Evolutionary conservation across 176 grass and related monocot species (phyloP), one percentile per base, ranked within the genome.

Genomic region (Carex littledalei): DNA sequence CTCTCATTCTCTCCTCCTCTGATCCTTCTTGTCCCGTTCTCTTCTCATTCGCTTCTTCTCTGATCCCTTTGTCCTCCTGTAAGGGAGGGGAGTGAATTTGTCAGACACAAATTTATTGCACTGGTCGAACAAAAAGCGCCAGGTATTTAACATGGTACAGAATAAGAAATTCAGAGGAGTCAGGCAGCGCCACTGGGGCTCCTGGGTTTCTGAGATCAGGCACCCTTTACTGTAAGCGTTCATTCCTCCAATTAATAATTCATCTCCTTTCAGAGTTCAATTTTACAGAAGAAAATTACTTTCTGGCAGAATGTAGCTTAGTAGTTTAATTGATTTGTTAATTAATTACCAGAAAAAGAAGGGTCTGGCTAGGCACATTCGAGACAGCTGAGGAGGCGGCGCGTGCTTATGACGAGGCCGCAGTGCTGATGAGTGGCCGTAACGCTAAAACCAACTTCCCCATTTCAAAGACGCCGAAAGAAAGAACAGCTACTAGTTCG

Each of bases 381-480:
- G 97, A 99, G 90, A 99, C 97, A 60, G 97, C 97, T 0, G 97
- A 99, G 89, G 97, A 99, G 88, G 97, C 97, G 0, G 97, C 97
- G 39, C 86, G 93, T 55, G 97, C 97, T 9, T 99, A 99, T 59
- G 97, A 99, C 56, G 97, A 99, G 90, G 97, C 97, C 0, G 97
- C 97, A 1, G 92, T 99, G 72, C 86, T 99, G 37, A 99, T 99
- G 97, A 99, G 93, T 76, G 97, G 97, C 8, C 97, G 93, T 73
- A 99, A 99, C 72, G 97, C 97, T 64, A 99, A 99, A 90, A 99
- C 97, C 78, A 99, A 99, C 91, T 99, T 99, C 84, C 97, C 97
- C 3, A 86, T 96, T 60, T 80, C 81, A 0, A 92, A 89, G 45
- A 47, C 43, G 9, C 37, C 20, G 6, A 83, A 83, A 31, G 81